phyloP scores from a whole-genome alignment of 2,329 filamentous ascomycete species.

The Aspergillus calidoustus region DNA sequence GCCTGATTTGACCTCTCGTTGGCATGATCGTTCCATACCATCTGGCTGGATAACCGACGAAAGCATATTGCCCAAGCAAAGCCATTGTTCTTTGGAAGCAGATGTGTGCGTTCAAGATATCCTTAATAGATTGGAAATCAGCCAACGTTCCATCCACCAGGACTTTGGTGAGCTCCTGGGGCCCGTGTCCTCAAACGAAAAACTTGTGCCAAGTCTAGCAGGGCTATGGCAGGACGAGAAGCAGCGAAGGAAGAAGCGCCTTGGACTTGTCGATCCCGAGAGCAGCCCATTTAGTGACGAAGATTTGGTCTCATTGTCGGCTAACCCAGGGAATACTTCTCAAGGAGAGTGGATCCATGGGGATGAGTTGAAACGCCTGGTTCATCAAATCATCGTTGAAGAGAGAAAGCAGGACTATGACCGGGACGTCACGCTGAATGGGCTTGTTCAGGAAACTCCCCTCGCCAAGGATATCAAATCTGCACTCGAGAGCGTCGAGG shows the following conservation, averaged over 20 bases:
- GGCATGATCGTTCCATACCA: constrained; percentile 77
- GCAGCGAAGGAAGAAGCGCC: constrained; percentile 72
- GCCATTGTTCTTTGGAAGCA: constrained; percentile 86
- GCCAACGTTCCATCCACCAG: constrained; percentile 80
- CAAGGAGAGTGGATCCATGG: constrained; percentile 93
- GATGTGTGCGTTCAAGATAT: constrained; percentile 91
- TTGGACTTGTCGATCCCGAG: constrained; percentile 66
- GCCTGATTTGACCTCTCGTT: constrained; percentile 67
- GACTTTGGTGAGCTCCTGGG: constrained; percentile 76
- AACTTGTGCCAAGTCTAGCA: constrained; percentile 91
- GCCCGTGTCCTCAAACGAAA: constrained; percentile 69
- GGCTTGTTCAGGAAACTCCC: constrained; percentile 62
- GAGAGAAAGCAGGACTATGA: constrained; percentile 61
- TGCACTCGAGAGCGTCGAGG: constrained; percentile 79
- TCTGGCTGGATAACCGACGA: constrained; percentile 64
- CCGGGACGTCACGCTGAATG: constrained; percentile 62
- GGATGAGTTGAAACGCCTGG: constrained; percentile 73
- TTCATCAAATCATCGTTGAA: constrained; percentile 65
- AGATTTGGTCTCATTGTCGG: constrained; percentile 85
- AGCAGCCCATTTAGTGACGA: constrained; percentile 81
- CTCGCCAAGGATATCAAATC: constrained; percentile 71
- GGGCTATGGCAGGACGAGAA: constrained; percentile 91
- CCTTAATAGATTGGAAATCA: constrained; percentile 75
- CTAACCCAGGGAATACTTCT: constrained; percentile 72
- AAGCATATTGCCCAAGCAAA: constrained; percentile 71